Evolutionary conservation across 2,329 filamentous ascomycete genomes (phyloP), one percentile per base, ranked within the genome.

Genomic region (Penicillium sp.): DNA sequence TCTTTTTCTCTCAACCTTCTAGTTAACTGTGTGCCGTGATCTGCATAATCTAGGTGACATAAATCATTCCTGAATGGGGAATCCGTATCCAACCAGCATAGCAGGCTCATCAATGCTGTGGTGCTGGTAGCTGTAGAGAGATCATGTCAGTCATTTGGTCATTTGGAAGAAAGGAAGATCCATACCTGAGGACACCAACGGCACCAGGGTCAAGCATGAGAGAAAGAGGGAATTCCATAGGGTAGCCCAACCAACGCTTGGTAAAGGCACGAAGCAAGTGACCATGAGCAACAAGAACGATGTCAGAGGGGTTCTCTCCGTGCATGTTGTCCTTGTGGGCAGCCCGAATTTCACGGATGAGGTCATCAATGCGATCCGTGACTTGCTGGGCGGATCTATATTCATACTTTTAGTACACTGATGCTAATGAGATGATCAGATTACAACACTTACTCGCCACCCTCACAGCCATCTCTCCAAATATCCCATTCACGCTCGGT

Each of bases 401-500:
- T n/a, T 48, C 10, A 47, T 39, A 21, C 50, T 22, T 53, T 52
- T 41, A 60, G 43, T 9, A 8, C 7, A 21, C 10, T 18, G 38
- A 29, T 39, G 11, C 34, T 7, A n/a, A n/a, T n/a, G 5, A 2
- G 16, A n/a, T 36, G 13, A 21, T 56, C 34, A 39, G 45, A 7
- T 46, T 22, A 49, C 13, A 38, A 10, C n/a, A 62, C 70, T 57
- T 67, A 80, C 79, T 83, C 81, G 62, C 82, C 80, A 14, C 73
- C 80, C 56, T 83, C 80, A 67, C 82, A 85, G 0, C 82, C 83
- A 71, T 84, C 81, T 11, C 69, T 68, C 82, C 82, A 85, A 45
- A 85, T 84, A 67, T 83, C 75, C 82, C 83, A 85, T 24, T 71
- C 66, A 34, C 61, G 62, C n/a, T 79, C 75, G 11, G 51, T 54